Percentiles rank a stretch among this genome's conserved stretches.
These are phyloP conservation scores for Abrus precatorius DNA, from an alignment of 306 rosid genomes.

Conservation along the genomic window DNA sequence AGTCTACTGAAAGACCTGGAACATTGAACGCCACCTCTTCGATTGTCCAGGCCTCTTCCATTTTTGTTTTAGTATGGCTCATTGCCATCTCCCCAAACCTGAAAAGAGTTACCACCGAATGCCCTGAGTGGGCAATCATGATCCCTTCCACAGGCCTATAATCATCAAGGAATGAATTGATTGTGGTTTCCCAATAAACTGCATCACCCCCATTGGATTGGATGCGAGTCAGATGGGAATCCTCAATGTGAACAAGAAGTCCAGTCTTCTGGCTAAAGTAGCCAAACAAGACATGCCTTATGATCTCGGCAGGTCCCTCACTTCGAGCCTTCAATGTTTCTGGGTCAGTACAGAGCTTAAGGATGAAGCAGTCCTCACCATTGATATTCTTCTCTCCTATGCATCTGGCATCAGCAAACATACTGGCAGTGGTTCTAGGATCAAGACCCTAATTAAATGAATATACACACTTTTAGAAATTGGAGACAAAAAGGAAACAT, in stretches of 20 bases:
- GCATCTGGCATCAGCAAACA: slow-evolving; percentile 91
- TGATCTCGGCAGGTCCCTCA: slow-evolving; percentile 98
- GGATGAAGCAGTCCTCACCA: slow-evolving; percentile 97
- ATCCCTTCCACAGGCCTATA: slow-evolving; percentile 96
- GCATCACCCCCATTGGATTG: slow-evolving; percentile 91
- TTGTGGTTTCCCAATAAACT: slow-evolving; percentile 97
- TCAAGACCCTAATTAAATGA: slow-evolving; percentile 83
- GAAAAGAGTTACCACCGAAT: slow-evolving; percentile 92
- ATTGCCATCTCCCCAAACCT: slow-evolving; percentile 98
- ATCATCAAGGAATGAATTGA: slow-evolving; percentile 93
- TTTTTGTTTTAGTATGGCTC: slow-evolving; percentile 96
- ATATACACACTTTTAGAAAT: slow-evolving; percentile 9
- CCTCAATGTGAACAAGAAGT: slow-evolving; percentile 95
- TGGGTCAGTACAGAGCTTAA: slow-evolving; percentile 93
- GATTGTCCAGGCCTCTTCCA: slow-evolving; percentile 99
- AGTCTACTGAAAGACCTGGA: slow-evolving; percentile 88
- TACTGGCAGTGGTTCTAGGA: slow-evolving; percentile 91
- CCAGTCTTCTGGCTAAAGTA: slow-evolving; percentile 99
- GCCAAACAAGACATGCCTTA: slow-evolving; percentile 93
- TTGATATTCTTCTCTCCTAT: slow-evolving; percentile 92
- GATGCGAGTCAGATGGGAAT: slow-evolving; percentile 95
- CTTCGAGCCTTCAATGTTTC: slow-evolving; percentile 90
- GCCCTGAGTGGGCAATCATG: slow-evolving; percentile 98
- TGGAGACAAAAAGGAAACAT: background rate
- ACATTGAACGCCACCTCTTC: slow-evolving; percentile 98